Percentiles rank a stretch among this genome's conserved stretches.
Conservation (phyloP, 2,329 filamentous ascomycete genomes). For the Fusarium chlamydosporum region DNA sequence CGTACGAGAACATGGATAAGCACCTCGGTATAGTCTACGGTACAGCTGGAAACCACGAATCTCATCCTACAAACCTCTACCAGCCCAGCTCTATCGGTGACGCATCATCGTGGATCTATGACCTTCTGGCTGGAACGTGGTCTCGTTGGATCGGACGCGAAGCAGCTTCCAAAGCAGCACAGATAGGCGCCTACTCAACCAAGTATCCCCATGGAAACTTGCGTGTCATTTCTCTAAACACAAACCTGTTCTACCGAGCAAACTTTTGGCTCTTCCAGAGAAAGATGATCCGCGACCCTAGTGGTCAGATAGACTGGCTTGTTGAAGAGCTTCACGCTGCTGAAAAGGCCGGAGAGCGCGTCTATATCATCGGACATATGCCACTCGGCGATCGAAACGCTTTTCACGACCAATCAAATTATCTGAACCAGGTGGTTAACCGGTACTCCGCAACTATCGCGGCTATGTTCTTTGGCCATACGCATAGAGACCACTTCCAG, state of each 20-base stretch:
- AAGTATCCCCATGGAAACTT: conserved; percentile 62
- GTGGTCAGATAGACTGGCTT: conserved; percentile 67
- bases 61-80: conserved; percentile 66
- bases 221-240: conserved; percentile 71
- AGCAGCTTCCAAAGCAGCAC: conserved; percentile 51
- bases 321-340: conserved; percentile 66
- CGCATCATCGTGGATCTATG: conserved; percentile 67
- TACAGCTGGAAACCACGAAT: conserved; percentile 71
- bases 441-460: conserved; percentile 68
- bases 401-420: conserved; percentile 66
- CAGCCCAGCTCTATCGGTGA: conserved; percentile 58
- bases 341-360: conserved; percentile 65
- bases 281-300: conserved; percentile 65
- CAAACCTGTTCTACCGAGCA: conserved; percentile 70
- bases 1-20: conserved; percentile 63
- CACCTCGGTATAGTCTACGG: conserved; percentile 64
- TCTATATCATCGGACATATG: conserved; percentile 72
- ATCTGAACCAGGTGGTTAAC: conserved; percentile 67
- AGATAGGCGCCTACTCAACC: conserved; percentile 66
- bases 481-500: conserved; percentile 70
- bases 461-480: conserved; percentile 70
- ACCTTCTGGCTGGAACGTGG: conserved; percentile 63
- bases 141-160: conserved; percentile 60
- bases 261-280: conserved; percentile 70
- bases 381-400: conserved; percentile 65